A percentile compares a stretch with the other conserved stretches of the same genome.
Evolutionary conservation across 202 grass and related monocot species (phyloP).

Genomic region (Panicum hallii): DNA sequence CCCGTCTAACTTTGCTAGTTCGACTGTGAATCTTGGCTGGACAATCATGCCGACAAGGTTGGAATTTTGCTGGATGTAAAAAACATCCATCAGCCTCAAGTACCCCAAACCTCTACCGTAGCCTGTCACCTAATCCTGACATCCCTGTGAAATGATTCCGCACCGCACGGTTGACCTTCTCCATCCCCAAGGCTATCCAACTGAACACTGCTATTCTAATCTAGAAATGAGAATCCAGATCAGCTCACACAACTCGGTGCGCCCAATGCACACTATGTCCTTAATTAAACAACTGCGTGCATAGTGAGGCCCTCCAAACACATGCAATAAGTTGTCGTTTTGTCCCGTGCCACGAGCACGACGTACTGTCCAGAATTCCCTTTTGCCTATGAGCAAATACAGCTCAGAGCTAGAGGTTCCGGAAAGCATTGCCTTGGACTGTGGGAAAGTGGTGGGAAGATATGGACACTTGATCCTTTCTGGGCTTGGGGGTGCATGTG

Average conservation of each 20-base stretch:
- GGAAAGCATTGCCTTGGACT: slow-evolving; percentile 59
- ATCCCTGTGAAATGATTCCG: slow-evolving; percentile 59
- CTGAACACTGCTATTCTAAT: slow-evolving; percentile 33
- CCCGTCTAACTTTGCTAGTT: background rate
- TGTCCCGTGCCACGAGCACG: slow-evolving; percentile 36
- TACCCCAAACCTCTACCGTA: slow-evolving; percentile 30
- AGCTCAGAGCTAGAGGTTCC: slow-evolving; percentile 30
- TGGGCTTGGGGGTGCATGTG: background rate
- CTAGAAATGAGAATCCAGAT: slow-evolving; percentile 14
- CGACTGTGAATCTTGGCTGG: background rate
- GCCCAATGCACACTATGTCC: background rate
- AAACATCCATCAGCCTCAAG: slow-evolving; percentile 19
- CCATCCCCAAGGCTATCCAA: slow-evolving; percentile 50
- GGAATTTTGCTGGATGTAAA: slow-evolving; percentile 39
- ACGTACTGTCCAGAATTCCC: slow-evolving; percentile 53
- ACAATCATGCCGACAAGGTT: slow-evolving; percentile 37
- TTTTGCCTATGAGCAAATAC: slow-evolving; percentile 14
- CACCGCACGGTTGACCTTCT: slow-evolving; percentile 59
- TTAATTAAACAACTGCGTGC: slow-evolving; percentile 39
- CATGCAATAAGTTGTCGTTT: slow-evolving; percentile 28
- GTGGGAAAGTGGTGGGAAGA: slow-evolving; percentile 36
- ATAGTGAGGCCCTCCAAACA: background rate
- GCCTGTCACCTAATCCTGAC: slow-evolving; percentile 52
- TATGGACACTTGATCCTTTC: slow-evolving; percentile 40
- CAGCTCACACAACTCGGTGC: slow-evolving; percentile 36